Evolutionary conservation across 2,329 filamentous ascomycete species (phyloP), one percentile per base, ranked within the genome.

Genomic region (Plectosphaerella sp.): DNA sequence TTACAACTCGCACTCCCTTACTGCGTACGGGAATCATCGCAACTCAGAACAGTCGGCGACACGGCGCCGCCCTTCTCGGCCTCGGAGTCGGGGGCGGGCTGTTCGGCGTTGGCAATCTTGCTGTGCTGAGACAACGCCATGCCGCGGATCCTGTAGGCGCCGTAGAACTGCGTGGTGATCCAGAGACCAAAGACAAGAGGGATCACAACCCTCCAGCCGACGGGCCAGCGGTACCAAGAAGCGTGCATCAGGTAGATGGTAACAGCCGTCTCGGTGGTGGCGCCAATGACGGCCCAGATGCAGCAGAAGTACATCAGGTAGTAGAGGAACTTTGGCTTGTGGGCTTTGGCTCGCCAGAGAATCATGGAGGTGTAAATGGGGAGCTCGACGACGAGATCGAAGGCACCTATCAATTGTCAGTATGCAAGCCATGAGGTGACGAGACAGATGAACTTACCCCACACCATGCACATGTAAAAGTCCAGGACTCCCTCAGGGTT

Each of bases 31-130:
- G 28, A 5, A 5, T 22, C 22, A 22, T 20, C 22, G 16, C 41
- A 43, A 18, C 41, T 20, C 39, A 59, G 67, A 47, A 74, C 72
- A 48, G 72, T 72, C 16, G 84, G 77, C 22, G 84, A 82, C 45
- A 67, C 71, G 51, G 87, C 88, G 67, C 22, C 22, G 22, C 91
- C 90, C 64, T 88, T 91, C 48, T 91, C 85, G 55, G 83, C 82
- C 61, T 91, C 88, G 33, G 81, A 77, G 62, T 84, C 84, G n/a
- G 71, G 69, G 12, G 16, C 4, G 50, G 76, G 65, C 51, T 77
- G 66, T 59, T 77, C 67, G 45, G 76, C 68, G 7, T 18, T 12
- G 41, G 7, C 16, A 5, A 7, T 9, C 10, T 53, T 51, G 18
- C 51, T 8, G 14, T 45, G 25, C 25, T 57, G 53, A 1, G 55